Evolutionary conservation across 495 filamentous ascomycete genomes (phyloP), one percentile per base, ranked within the genome.

Genomic region (Penicillium canariense): DNA sequence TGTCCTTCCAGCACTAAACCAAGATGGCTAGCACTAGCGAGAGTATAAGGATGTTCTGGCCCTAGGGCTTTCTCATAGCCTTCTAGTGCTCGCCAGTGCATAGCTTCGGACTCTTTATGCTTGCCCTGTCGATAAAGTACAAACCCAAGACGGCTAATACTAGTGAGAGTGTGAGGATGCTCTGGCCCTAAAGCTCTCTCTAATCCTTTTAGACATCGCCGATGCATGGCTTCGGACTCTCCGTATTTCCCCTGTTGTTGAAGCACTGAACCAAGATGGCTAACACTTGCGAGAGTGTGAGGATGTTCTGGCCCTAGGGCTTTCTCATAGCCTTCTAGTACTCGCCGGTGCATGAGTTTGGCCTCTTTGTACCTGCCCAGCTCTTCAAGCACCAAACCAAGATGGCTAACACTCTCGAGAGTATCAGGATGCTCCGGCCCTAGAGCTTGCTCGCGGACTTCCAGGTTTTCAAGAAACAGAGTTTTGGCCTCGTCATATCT

Each of bases 221-320:
- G 31, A 18, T 10, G 22, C 4, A 50, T 5, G 18, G 28, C 2
- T 50, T 38, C 48, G 4, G 48, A 31, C 20, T 36, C 48, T 15
- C 26, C 34, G 14, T 22, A 34, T 7, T 22, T 31, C 2, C 17
- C 45, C 26, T 22, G 28, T 12, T 31, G 15, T 15, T 12, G 5
- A 34, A 32, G 28, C 45, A 34, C n/a, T 5, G 12, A 22, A n/a
- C 27, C 51, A 39, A 54, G 42, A 23, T 48, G 14, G 11, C 5
- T 20, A n/a, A 50, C 7, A 38, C 46, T 44, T n/a, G 17, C 45
- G 2, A 56, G 46, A 22, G 53, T 50, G 11, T 44, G 1, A 3
- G 35, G 38, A 50, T 56, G 45, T 10, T 56, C 38, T 25, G 12
- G 5, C 14, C 53, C 53, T 26, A 56, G 28, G 5, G 14, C 20